phyloP scores from a whole-genome alignment of 169 alveolate species.

The Eimeria maxima region DNA sequence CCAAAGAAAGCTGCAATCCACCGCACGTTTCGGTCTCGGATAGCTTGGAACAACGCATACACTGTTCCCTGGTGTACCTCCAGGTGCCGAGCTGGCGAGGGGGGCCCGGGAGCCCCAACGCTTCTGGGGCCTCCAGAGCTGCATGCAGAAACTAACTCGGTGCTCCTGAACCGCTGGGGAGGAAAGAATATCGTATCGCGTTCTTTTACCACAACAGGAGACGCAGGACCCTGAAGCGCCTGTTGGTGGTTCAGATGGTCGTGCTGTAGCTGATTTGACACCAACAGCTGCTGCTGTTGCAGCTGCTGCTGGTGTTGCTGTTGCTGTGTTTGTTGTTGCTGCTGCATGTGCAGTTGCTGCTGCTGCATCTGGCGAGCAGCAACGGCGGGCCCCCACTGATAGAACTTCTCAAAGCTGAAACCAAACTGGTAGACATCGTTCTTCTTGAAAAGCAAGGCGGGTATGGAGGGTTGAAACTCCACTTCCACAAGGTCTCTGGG shows the following conservation, averaged over 20 bases:
- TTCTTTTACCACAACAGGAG: not conserved
- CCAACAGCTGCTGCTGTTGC: not conserved
- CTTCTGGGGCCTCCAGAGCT: conserved; percentile 11
- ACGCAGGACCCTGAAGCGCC: not conserved
- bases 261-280: not conserved
- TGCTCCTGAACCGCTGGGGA: conserved; percentile 48
- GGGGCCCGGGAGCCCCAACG: not conserved
- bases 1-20: conserved; percentile 18
- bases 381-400: conserved; percentile 82
- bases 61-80: conserved; percentile 68
- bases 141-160: conserved; percentile 50
- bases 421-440: conserved; percentile 89
- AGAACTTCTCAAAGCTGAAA: conserved; percentile 90
- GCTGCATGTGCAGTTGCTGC: not conserved
- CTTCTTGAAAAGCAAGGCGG: conserved; percentile 89
- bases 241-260: conserved; percentile 48
- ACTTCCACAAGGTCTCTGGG: conserved; percentile 87
- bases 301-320: conserved; percentile 50
- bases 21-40: conserved; percentile 52
- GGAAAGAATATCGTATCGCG: not conserved
- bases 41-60: conserved; percentile 43
- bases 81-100: not conserved
- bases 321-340: conserved; percentile 10
- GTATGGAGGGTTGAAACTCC: conserved; percentile 91
- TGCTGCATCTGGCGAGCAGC: conserved; percentile 43